These are phyloP conservation scores for Gossypium schwendimanii DNA, from an alignment of 441 rosid genomes.

Conservation along the genomic window DNA sequence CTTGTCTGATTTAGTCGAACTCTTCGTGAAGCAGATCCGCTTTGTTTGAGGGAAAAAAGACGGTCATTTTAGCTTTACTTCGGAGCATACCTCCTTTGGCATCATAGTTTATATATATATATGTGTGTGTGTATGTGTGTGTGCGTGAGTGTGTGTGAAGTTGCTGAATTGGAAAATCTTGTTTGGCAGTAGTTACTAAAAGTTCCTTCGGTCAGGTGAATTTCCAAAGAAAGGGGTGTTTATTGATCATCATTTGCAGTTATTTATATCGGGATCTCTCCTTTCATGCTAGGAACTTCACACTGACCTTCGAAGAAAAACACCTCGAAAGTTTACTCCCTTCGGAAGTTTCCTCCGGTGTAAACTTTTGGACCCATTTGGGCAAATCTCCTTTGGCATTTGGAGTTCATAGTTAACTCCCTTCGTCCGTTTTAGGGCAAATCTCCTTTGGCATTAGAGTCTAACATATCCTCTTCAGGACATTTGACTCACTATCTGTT, in stretches of 20 bases:
- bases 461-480: constrained; percentile 27
- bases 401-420: constrained; percentile 37
- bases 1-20: constrained; percentile 5
- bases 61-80: constrained; percentile 17
- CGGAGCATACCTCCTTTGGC: constrained; percentile 48
- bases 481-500: constrained; percentile 17
- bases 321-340: background rate
- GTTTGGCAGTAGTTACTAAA: constrained; percentile 28
- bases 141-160: background rate
- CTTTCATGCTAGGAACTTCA: constrained; percentile 37
- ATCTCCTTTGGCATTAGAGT: constrained; percentile 68
- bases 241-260: constrained; percentile 15
- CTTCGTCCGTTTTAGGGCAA: constrained; percentile 43
- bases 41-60: constrained; percentile 6
- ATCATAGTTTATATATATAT: constrained; percentile 11
- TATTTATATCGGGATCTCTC: constrained; percentile 31
- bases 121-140: background rate
- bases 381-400: constrained; percentile 93
- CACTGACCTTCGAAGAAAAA: constrained; percentile 9
- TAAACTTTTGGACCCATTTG: constrained; percentile 42
- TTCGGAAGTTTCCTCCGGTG: constrained; percentile 26
- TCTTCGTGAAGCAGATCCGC: constrained; percentile 15
- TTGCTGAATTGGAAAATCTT: constrained; percentile 42
- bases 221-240: constrained; percentile 17
- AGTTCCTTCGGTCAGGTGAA: constrained; percentile 23